Conservation (phyloP, 352 stramenopile genomes). For the Phytophthora capsici region DNA sequence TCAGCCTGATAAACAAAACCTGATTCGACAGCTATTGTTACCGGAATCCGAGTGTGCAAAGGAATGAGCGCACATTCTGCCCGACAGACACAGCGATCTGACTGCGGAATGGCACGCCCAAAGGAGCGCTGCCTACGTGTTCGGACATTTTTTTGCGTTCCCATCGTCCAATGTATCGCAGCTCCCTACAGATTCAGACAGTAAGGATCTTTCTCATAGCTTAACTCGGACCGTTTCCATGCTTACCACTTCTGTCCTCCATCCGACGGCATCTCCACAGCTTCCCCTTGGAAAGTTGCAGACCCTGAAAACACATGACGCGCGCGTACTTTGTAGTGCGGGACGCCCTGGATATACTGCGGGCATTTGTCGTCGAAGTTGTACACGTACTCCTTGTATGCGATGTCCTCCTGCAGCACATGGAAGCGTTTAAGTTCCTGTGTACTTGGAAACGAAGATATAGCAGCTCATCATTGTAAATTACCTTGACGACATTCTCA, state of each 20-base stretch:
- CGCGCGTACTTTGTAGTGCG: conserved; percentile 83
- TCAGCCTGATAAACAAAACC: conserved; percentile 3
- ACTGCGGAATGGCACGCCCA: conserved; percentile 82
- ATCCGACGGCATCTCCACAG: conserved; percentile 76
- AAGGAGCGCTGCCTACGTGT: conserved; percentile 59
- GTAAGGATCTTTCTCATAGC: conserved; percentile 6
- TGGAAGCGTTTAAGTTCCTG: background rate
- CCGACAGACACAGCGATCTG: conserved; percentile 85
- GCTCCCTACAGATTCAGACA: conserved; percentile 50
- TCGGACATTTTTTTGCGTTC: conserved; percentile 90
- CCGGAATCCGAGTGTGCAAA: conserved; percentile 81
- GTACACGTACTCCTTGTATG: conserved; percentile 91
- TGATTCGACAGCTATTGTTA: conserved; percentile 16
- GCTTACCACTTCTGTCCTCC: conserved; percentile 82
- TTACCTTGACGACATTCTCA: conserved; percentile 83
- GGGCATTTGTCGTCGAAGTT: conserved; percentile 90
- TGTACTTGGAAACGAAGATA: background rate
- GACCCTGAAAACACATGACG: conserved; percentile 85
- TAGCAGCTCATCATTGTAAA: background rate
- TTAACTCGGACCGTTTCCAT: no score
- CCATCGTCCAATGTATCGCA: conserved; percentile 86
- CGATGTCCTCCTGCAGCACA: conserved; percentile 71
- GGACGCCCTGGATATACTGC: conserved; percentile 86
- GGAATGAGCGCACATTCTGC: conserved; percentile 80
- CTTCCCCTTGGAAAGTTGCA: conserved; percentile 80